Evolutionary conservation across 768 basidiomycete species (phyloP).

Genomic region (Amanita jacksonii): DNA sequence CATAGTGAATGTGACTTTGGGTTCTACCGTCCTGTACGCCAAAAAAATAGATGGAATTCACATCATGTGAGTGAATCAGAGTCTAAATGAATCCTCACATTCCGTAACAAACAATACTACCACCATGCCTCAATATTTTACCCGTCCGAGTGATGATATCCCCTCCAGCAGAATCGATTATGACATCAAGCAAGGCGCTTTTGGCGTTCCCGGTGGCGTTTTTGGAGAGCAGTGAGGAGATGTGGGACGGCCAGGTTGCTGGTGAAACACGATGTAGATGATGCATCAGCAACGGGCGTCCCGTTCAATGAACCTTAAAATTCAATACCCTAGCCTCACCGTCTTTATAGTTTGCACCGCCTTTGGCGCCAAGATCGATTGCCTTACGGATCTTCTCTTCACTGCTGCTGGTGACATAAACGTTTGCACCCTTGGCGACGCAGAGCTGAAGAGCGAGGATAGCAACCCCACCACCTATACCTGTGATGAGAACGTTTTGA

Average conservation of each 20-base stretch:
- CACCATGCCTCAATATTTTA: constrained; percentile 46
- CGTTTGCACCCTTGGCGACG: constrained; percentile 62
- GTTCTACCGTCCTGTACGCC: constrained; percentile 49
- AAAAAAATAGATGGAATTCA: too few species aligned
- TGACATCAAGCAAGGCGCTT: constrained; percentile 36
- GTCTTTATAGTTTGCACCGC: constrained; percentile 67
- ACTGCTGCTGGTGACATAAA: constrained; percentile 75
- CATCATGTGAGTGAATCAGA: too few species aligned
- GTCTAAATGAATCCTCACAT: constrained; percentile 32
- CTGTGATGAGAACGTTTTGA: constrained; percentile 72
- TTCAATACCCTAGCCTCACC: constrained; percentile 27
- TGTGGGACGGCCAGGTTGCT: constrained; percentile 45
- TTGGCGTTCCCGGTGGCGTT: constrained; percentile 21
- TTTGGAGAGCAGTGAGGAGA: constrained; percentile 32
- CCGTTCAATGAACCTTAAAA: too few species aligned
- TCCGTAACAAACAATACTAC: constrained; percentile 54
- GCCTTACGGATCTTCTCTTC: constrained; percentile 64
- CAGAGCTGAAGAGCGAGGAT: constrained; percentile 67
- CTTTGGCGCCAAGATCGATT: constrained; percentile 57
- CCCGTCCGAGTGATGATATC: constrained; percentile 45
- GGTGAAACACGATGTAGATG: neutral
- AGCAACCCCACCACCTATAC: constrained; percentile 81
- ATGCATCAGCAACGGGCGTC: neutral
- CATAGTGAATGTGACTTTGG: constrained; percentile 63
- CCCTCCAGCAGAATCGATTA: constrained; percentile 65